These are phyloP conservation scores for Fagopyrum esculentum DNA, from an alignment of 148 eudicot species.

Conservation along the genomic window DNA sequence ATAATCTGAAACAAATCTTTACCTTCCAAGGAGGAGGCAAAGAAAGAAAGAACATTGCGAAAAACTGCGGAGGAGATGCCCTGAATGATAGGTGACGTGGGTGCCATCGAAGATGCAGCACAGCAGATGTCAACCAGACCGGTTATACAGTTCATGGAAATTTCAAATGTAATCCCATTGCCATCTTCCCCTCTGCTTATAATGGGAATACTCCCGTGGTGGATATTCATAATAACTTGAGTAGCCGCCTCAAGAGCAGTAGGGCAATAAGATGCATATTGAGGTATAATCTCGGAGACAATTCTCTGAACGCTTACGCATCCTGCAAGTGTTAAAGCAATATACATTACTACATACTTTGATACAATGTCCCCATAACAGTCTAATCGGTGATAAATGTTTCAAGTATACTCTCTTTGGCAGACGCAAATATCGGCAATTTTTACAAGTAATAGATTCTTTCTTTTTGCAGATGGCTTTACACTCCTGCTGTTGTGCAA, in stretches of 20 bases:
- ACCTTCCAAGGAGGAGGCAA: conserved; percentile 63
- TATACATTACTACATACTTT: conserved; percentile 7
- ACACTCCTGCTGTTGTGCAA: neutral
- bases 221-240: conserved; percentile 74
- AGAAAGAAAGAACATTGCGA: conserved; percentile 53
- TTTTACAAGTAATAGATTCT: neutral
- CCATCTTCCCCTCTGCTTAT: conserved; percentile 65
- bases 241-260: conserved; percentile 96
- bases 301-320: conserved; percentile 72
- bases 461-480: neutral
- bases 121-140: conserved; percentile 78
- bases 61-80: conserved; percentile 86
- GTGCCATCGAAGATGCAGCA: conserved; percentile 57
- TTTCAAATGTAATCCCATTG: conserved; percentile 68
- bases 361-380: neutral
- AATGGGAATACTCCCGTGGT: conserved; percentile 57
- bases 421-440: neutral
- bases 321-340: conserved; percentile 38
- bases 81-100: conserved; percentile 64
- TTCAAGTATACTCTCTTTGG: neutral
- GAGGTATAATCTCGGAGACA: conserved; percentile 65
- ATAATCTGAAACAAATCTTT: conserved; percentile 67
- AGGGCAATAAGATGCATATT: conserved; percentile 78
- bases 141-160: conserved; percentile 68
- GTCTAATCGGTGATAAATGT: neutral